These are phyloP conservation scores for Tardiomyces blankii DNA, from an alignment of 1,139 yeast genomes.

Conservation along the genomic window DNA sequence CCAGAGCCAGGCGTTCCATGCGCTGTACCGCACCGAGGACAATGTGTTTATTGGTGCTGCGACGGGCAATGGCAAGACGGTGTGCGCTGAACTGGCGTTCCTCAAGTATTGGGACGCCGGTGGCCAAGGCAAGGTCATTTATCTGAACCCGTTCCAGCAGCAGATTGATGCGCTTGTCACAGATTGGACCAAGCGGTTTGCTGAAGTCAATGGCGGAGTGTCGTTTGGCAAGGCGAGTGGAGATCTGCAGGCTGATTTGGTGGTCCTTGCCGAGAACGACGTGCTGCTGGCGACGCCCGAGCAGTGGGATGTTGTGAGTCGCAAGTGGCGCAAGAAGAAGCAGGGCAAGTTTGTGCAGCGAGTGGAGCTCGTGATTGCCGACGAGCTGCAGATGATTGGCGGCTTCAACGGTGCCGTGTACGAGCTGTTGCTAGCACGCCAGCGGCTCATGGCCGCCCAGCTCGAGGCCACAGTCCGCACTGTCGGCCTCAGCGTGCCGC, in stretches of 20 bases:
- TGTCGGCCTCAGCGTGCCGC: constrained; percentile 55
- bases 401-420: constrained; percentile 45
- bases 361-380: constrained; percentile 59
- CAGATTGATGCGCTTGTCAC: constrained; percentile 36
- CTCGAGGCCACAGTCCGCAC: constrained; percentile 43
- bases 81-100: constrained; percentile 62
- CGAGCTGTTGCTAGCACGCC: constrained; percentile 60
- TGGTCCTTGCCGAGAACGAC: constrained; percentile 46
- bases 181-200: constrained; percentile 43
- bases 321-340: constrained; percentile 74
- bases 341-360: constrained; percentile 40
- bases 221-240: constrained; percentile 49
- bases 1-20: constrained; percentile 59
- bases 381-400: constrained; percentile 67
- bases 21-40: constrained; percentile 48
- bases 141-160: constrained; percentile 51
- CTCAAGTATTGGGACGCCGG: constrained; percentile 54
- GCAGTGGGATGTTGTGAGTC: constrained; percentile 60
- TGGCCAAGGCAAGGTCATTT: constrained; percentile 38
- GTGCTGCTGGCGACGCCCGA: constrained; percentile 69
- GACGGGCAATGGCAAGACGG: constrained; percentile 69
- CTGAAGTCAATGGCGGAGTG: constrained; percentile 27
- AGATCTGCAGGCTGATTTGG: constrained; percentile 45
- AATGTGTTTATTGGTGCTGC: constrained; percentile 58
- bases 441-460: constrained; percentile 59